Evolutionary conservation across 2,329 filamentous ascomycete species (phyloP).

Genomic region (Clarireedia sp.): DNA sequence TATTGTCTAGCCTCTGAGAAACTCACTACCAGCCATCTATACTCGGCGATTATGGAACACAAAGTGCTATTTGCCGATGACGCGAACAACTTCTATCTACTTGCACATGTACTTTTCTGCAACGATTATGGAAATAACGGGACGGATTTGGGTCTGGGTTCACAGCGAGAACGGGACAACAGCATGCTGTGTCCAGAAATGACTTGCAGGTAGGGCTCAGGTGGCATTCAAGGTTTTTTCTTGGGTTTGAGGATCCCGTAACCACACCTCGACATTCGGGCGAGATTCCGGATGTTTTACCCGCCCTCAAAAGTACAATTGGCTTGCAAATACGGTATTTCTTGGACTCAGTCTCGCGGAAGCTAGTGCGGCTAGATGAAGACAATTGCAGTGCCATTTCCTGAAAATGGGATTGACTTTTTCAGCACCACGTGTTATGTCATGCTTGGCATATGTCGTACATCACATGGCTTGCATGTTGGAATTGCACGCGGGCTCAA

Average conservation of each 20-base stretch:
- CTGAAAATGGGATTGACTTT: not conserved
- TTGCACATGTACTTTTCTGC: not conserved
- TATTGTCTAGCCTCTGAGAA: not conserved
- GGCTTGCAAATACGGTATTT: not conserved
- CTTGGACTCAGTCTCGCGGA: too few relatives aligned
- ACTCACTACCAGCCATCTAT: not conserved
- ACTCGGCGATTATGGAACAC: conserved; percentile 1
- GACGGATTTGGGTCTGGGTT: not conserved
- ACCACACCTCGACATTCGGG: too few relatives aligned
- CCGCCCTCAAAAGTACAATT: not conserved
- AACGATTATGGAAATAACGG: conserved; percentile 8
- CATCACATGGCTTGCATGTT: not conserved
- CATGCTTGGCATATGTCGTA: not conserved
- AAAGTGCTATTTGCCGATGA: not conserved
- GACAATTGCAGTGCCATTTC: not conserved
- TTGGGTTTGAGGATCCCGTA: not conserved
- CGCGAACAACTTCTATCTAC: not conserved
- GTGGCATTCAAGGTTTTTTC: not conserved
- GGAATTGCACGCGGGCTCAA: not conserved
- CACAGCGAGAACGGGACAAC: not conserved
- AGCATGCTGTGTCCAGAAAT: not conserved
- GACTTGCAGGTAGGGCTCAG: conserved; percentile 4
- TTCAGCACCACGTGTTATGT: not conserved
- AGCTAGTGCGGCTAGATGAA: not conserved
- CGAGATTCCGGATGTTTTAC: not conserved